Conservation (phyloP, 2,329 filamentous ascomycete species). For the Aspergillus aculeatinus region DNA sequence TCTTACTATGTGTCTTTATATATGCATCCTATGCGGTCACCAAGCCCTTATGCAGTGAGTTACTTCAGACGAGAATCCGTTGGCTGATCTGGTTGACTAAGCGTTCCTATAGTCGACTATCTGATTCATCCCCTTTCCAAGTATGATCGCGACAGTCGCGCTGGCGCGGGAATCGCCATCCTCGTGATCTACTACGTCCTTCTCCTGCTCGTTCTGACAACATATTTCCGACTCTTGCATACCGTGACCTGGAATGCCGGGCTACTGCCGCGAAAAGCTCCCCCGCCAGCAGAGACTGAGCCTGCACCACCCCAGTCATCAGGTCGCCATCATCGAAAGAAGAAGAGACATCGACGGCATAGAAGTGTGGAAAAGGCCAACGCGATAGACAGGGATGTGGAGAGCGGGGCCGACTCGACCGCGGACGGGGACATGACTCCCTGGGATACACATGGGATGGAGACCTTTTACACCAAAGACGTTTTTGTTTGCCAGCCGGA, state of each 20-base stretch:
- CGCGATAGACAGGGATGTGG: slow-evolving; percentile 26
- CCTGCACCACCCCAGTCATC: slow-evolving; percentile 18
- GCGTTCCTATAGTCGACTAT: slow-evolving; percentile 61
- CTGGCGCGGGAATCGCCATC: slow-evolving; percentile 64
- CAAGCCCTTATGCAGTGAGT: slow-evolving; percentile 66
- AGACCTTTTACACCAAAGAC: slow-evolving; percentile 77
- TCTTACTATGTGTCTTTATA: slow-evolving; percentile 65
- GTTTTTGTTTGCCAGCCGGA: slow-evolving; percentile 80
- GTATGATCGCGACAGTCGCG: slow-evolving; percentile 43
- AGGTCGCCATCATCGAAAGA: slow-evolving; percentile 23
- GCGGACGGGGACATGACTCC: slow-evolving; percentile 27
- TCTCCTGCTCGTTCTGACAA: slow-evolving; percentile 62
- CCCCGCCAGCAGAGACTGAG: slow-evolving; percentile 36
- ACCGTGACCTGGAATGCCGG: slow-evolving; percentile 71
- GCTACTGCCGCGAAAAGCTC: slow-evolving; percentile 63
- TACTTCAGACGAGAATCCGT: background rate
- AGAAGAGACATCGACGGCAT: slow-evolving; percentile 24
- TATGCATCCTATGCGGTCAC: slow-evolving; percentile 73
- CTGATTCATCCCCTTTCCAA: slow-evolving; percentile 56
- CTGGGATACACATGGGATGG: slow-evolving; percentile 66
- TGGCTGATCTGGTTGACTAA: slow-evolving; percentile 2
- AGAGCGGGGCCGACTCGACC: slow-evolving; percentile 26
- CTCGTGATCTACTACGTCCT: slow-evolving; percentile 72
- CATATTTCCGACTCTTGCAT: slow-evolving; percentile 71
- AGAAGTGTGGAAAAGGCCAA: slow-evolving; percentile 25